Percentiles rank a stretch among this genome's conserved stretches.
Evolutionary conservation across 306 rosid genomes (phyloP).

Genomic region (Trichosanthes cucumerina): DNA sequence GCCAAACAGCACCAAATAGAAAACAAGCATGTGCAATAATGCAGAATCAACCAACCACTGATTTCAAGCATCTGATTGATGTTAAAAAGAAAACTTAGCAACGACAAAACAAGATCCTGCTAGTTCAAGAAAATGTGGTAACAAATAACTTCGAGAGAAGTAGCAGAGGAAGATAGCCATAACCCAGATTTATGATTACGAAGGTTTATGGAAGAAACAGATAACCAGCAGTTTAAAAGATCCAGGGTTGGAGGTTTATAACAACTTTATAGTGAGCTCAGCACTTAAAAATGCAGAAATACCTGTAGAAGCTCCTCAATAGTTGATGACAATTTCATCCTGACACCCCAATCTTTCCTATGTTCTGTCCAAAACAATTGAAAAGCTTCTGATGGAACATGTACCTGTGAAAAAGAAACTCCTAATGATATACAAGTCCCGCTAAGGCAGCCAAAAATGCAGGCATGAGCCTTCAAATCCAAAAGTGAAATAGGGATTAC

Average conservation of each 20-base stretch:
- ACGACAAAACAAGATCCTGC: not conserved
- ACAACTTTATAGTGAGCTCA: not conserved
- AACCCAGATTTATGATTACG: not conserved
- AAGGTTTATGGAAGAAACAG: not conserved
- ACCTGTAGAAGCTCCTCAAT: conserved; percentile 81
- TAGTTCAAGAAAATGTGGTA: not conserved
- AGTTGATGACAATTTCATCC: conserved; percentile 52
- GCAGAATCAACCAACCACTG: not conserved
- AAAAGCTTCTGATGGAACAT: conserved; percentile 70
- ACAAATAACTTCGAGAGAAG: not conserved
- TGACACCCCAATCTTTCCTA: conserved; percentile 66
- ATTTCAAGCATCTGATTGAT: not conserved
- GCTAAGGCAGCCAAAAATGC: not conserved
- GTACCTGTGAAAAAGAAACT: conserved; percentile 43
- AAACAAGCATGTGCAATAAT: not conserved
- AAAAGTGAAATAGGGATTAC: not conserved
- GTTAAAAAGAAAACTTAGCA: not conserved
- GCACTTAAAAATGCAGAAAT: not conserved
- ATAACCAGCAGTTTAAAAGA: not conserved
- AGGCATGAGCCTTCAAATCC: not conserved
- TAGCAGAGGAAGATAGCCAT: not conserved
- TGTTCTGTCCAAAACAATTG: conserved; percentile 62
- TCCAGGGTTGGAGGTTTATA: not conserved
- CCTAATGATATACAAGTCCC: not conserved
- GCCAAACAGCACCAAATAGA: not conserved